Evolutionary conservation across 148 eudicot genomes (phyloP), one percentile per base, ranked within the genome.

Genomic region (Spergularia marina): DNA sequence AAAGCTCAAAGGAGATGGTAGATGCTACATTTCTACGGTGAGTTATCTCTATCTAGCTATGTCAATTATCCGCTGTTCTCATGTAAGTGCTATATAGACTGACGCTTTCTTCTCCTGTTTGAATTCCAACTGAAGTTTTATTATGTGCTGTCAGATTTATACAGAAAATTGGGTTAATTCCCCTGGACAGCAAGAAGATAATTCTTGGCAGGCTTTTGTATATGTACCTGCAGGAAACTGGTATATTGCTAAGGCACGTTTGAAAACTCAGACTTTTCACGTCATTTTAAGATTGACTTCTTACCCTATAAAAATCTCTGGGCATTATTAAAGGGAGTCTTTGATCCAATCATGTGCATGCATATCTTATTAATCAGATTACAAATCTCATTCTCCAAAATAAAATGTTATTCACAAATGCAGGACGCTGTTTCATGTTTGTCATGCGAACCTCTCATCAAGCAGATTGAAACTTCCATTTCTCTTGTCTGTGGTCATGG

Each of bases 161-260:
- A 94, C 98, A 67, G 98, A 94, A 79, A 94, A 94, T 71, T 94
- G 98, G 98, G 98, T 94, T 68, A 94, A 94, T 74, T 91, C 97
- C 15, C 98, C 98, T 12, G 98, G 96, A 72, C 98, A 94, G 74
- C 82, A 86, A 76, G 98, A 94, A 84, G 98, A 94, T 86, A 94
- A 94, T 81, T 91, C 96, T 64, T 94, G 98, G 98, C 98, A 94
- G 87, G 96, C 98, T 63, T 94, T 94, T 74, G 90, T 94, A 34
- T 88, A 72, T 80, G 97, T 89, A 47, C 98, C 98, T 55, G 87
- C 84, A 76, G 97, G 91, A 70, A 84, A 92, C 78, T 94, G 98
- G 98, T 88, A 91, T 74, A 88, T 94, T 64, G 91, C 96, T 14
- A 91, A 94, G 97, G 98, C 78, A 89, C 83, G 91, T 87, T 75